These are phyloP conservation scores for Microcera coccophila DNA, from an alignment of 2,329 filamentous ascomycete species.

Conservation along the genomic window DNA sequence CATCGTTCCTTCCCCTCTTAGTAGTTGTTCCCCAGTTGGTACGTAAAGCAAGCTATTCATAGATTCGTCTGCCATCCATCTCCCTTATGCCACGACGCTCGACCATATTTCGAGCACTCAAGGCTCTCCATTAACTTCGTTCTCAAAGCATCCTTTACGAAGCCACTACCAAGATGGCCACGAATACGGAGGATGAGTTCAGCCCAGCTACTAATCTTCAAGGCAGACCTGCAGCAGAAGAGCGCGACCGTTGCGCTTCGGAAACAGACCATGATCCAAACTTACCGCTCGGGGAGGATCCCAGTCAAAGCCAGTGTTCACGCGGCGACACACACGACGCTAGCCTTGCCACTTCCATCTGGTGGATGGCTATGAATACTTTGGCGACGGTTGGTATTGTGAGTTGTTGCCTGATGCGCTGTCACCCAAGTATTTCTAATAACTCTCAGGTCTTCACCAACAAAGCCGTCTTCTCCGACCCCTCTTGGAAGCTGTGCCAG, in stretches of 20 bases:
- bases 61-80: too few relatives aligned
- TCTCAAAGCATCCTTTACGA: too few relatives aligned
- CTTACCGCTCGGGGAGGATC: not conserved
- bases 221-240: too few relatives aligned
- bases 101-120: too few relatives aligned
- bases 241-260: not conserved
- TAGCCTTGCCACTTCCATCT: not conserved
- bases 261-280: not conserved
- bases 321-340: not conserved
- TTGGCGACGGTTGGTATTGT: slow-evolving; percentile 61
- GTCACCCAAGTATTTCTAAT: not conserved
- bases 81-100: too few relatives aligned
- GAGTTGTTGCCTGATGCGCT: slow-evolving; percentile 20
- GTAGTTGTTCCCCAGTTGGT: too few relatives aligned
- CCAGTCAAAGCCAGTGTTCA: not conserved
- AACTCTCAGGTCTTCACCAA: slow-evolving; percentile 69
- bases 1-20: too few relatives aligned
- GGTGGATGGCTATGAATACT: slow-evolving; percentile 59
- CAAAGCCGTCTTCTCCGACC: slow-evolving; percentile 65
- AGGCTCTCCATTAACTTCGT: too few relatives aligned
- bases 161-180: too few relatives aligned
- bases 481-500: slow-evolving; percentile 57
- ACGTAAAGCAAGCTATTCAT: too few relatives aligned
- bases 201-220: too few relatives aligned
- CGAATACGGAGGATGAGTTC: too few relatives aligned